A percentile compares a stretch with the other conserved stretches of the same genome.
Evolutionary conservation across 176 grass and related monocot genomes (phyloP).

Genomic region (Oryza meridionalis): DNA sequence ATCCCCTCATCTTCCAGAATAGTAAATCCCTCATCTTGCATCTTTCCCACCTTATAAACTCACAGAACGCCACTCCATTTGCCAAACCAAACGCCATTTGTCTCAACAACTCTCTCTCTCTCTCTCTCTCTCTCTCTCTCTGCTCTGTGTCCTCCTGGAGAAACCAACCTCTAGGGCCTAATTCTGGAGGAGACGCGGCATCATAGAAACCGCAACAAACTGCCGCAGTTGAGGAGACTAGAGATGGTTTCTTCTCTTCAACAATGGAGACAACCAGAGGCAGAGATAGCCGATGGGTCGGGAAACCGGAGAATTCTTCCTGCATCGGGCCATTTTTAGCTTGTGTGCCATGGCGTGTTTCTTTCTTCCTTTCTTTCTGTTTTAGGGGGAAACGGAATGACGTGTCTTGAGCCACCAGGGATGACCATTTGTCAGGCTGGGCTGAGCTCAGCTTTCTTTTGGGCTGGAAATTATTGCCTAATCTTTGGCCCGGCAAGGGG

Average conservation of each 20-base stretch:
- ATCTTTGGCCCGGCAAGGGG: no score
- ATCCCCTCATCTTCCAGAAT: no score
- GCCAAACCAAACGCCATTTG: slow-evolving; percentile 8
- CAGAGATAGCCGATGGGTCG: no score
- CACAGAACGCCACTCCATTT: not conserved
- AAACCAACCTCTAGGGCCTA: not conserved
- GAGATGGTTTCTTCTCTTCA: no score
- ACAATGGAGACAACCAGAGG: no score
- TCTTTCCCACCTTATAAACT: not conserved
- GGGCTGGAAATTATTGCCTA: no score
- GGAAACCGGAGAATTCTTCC: not conserved
- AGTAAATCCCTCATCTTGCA: no score
- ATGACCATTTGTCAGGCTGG: not conserved
- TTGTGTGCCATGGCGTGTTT: not conserved
- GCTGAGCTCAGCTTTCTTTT: no score
- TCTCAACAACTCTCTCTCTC: not conserved
- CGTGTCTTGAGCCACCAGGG: not conserved
- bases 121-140: not conserved
- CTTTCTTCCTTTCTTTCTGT: not conserved
- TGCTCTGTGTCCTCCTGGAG: not conserved
- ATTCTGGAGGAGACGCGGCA: not conserved
- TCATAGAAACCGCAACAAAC: no score
- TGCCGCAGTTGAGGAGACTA: no score
- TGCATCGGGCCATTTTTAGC: not conserved
- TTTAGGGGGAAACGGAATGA: not conserved